These are phyloP conservation scores for Thuja plicata DNA, from an alignment of 83 land plant genomes.

Conservation along the genomic window DNA sequence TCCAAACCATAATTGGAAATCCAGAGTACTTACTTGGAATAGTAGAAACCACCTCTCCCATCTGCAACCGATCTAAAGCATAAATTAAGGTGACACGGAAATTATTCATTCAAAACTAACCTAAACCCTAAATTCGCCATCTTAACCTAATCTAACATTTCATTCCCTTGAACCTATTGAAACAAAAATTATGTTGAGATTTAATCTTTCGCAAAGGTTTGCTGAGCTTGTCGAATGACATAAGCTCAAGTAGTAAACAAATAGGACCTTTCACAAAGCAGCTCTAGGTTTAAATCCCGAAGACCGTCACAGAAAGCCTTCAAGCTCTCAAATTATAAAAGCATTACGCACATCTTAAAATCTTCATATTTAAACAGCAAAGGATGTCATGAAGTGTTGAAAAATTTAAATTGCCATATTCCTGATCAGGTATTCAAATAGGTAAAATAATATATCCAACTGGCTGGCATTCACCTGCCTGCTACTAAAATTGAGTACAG, in stretches of 20 bases:
- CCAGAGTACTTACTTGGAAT: constrained; percentile 77
- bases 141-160: background rate
- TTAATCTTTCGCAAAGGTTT: background rate
- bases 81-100: constrained; percentile 3
- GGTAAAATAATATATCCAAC: background rate
- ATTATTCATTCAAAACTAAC: background rate
- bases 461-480: background rate
- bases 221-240: background rate
- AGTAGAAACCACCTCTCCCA: constrained; percentile 97
- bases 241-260: background rate
- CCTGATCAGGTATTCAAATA: background rate
- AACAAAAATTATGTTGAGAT: background rate
- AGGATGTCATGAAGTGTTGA: background rate
- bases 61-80: constrained; percentile 91
- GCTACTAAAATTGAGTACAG: too few relatives aligned
- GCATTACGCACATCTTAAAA: too few relatives aligned
- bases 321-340: too few relatives aligned
- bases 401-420: background rate
- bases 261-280: background rate
- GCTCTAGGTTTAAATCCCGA: background rate
- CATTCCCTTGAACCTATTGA: background rate
- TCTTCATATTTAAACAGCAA: background rate
- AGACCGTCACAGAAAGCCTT: too few relatives aligned
- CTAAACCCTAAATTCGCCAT: too few relatives aligned
- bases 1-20: background rate